These are phyloP conservation scores for Neotropicomus parvogracilis DNA, from an alignment of 1,284 basidiomycete species.

Conservation along the genomic window DNA sequence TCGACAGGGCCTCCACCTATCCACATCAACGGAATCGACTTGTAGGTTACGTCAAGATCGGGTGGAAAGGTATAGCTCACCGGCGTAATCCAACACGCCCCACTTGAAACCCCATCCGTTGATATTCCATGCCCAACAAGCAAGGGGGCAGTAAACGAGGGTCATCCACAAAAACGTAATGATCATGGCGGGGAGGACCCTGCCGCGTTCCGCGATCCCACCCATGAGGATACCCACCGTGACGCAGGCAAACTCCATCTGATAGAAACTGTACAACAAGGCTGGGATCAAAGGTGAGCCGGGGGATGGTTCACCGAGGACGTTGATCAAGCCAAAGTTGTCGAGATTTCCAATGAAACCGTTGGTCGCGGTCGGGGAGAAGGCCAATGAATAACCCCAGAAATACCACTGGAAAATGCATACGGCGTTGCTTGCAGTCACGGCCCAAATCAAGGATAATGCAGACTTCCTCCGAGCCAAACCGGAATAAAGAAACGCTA, in stretches of 20 bases:
- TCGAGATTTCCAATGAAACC: constrained; percentile 78
- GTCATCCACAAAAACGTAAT: constrained; percentile 88
- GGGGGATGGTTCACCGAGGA: constrained; percentile 74
- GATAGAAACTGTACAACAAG: constrained; percentile 81
- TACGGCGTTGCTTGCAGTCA: constrained; percentile 69
- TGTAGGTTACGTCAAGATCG: background rate
- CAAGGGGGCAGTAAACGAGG: constrained; percentile 78
- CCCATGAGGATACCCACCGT: constrained; percentile 75
- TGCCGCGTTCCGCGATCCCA: constrained; percentile 84
- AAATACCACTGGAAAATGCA: constrained; percentile 89
- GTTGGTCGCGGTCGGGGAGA: constrained; percentile 72
- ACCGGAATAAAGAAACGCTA: constrained; percentile 86
- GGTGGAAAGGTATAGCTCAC: constrained; percentile 33
- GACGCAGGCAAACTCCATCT: constrained; percentile 84
- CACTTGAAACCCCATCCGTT: constrained; percentile 89
- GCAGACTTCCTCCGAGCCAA: constrained; percentile 75
- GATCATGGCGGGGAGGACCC: constrained; percentile 84
- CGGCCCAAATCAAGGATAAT: constrained; percentile 66
- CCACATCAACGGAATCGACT: background rate
- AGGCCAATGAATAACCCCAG: constrained; percentile 83
- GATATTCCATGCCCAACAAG: constrained; percentile 72
- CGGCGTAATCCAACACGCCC: constrained; percentile 87
- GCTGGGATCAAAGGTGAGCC: constrained; percentile 70
- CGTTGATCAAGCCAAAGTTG: constrained; percentile 67
- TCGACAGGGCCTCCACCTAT: constrained; percentile 89